These are phyloP conservation scores for Tylopilus cervinicoccineus DNA, from an alignment of 768 basidiomycete genomes.

Conservation along the genomic window DNA sequence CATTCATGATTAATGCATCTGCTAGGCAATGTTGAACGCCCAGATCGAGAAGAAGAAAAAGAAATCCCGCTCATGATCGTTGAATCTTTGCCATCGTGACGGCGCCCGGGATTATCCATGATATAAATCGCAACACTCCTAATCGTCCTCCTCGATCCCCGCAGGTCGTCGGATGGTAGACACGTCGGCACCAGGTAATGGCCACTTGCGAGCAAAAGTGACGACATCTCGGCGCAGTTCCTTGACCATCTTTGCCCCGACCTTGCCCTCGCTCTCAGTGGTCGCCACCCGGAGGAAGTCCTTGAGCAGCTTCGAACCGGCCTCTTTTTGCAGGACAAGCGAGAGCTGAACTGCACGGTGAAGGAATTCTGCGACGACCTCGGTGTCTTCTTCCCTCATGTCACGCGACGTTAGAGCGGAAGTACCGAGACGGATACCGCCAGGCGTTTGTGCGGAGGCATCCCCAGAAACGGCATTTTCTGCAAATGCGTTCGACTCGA, in stretches of 20 bases:
- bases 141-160: slow-evolving; percentile 57
- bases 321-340: slow-evolving; percentile 87
- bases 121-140: background rate
- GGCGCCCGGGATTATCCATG: background rate
- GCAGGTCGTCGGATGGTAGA: slow-evolving; percentile 49
- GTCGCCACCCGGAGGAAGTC: slow-evolving; percentile 89
- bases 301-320: slow-evolving; percentile 91
- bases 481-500: slow-evolving; percentile 22
- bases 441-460: slow-evolving; percentile 91
- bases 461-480: slow-evolving; percentile 98
- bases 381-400: slow-evolving; percentile 86
- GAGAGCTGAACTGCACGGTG: slow-evolving; percentile 94
- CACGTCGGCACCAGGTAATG: slow-evolving; percentile 81
- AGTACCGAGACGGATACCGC: slow-evolving; percentile 95
- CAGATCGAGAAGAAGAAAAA: slow-evolving; percentile 15
- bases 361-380: slow-evolving; percentile 83
- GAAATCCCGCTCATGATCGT: slow-evolving; percentile 38
- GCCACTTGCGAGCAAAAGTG: slow-evolving; percentile 82
- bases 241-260: slow-evolving; percentile 66
- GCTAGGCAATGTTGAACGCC: slow-evolving; percentile 33
- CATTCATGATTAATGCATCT: background rate
- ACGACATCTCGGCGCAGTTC: slow-evolving; percentile 78
- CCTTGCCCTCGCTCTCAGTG: slow-evolving; percentile 60
- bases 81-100: slow-evolving; percentile 43
- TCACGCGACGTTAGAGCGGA: slow-evolving; percentile 92